Conservation (phyloP, 108 stramenopile genomes). For the Stephanodiscus triporus region DNA sequence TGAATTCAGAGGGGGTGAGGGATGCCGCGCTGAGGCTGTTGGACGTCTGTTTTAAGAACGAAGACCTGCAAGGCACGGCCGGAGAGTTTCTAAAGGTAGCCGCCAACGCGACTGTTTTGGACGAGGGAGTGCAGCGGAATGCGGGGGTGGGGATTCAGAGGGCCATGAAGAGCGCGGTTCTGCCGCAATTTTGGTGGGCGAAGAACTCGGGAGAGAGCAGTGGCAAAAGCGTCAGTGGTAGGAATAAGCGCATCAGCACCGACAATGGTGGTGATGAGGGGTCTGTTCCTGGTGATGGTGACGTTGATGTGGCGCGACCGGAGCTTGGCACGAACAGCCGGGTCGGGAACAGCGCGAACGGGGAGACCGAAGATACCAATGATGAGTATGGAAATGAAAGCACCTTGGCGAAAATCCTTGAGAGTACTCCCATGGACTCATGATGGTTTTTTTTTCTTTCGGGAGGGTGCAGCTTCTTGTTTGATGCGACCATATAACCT, state of each 20-base stretch:
- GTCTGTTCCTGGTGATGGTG: background rate
- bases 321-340: background rate
- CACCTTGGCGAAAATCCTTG: background rate
- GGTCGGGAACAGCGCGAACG: background rate
- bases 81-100: constrained; percentile 55
- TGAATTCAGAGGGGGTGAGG: constrained; percentile 43
- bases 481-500: too few relatives aligned
- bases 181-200: constrained; percentile 11
- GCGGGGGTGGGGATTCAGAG: constrained; percentile 39
- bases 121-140: constrained; percentile 42
- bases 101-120: constrained; percentile 38
- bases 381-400: background rate
- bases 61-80: constrained; percentile 32
- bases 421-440: background rate
- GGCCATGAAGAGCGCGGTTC: constrained; percentile 34
- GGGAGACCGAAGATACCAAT: background rate
- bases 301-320: background rate
- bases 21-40: constrained; percentile 38
- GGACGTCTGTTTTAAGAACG: constrained; percentile 46
- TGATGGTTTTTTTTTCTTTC: background rate
- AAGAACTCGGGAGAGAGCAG: constrained; percentile 2
- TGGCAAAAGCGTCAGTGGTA: background rate
- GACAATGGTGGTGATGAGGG: background rate
- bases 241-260: background rate
- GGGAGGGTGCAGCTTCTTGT: too few relatives aligned